Base-by-base conservation (phyloP, 1,284 basidiomycete genomes). In the Ganoderma lingzhi region DNA sequence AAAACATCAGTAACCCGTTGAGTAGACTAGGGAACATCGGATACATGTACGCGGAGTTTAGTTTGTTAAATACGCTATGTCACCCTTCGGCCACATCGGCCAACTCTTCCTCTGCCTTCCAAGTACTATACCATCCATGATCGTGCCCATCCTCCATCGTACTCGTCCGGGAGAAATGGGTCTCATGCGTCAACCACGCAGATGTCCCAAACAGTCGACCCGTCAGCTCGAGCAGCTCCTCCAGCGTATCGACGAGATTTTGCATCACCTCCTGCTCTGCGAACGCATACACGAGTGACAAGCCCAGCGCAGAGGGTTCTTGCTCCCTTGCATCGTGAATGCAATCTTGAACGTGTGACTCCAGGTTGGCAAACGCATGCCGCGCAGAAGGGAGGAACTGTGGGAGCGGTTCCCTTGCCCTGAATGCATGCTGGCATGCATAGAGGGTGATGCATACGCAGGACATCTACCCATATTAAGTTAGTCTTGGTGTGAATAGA, bases 391-490 rank as follows among this genome's bases (percentile, higher is more conserved):
- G 86, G 5, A 87, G 78, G 71, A 86, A 87, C 72, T 87, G 85
- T 0, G 86, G 85, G 4, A 88, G 80, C 4, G 85, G 82, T 68
- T 85, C 84, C 44, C 84, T 81, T 5, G 82, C 82, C 8, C 81
- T 78, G 75, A 87, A 87, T 4, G 84, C 85, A 60, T 86, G 83
- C 69, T 87, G 85, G 71, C 83, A 84, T 2, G 85, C 85, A 69
- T 85, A 87, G 23, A 87, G 76, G 5, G 81, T 80, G 55, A 87
- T 78, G 74, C 84, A 86, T 5, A 87, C 78, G 71, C 82, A 84
- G 3, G 86, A 87, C 70, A 84, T 79, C 83, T 84, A 62, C 9
- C n/a, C 53, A 37, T 3, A 48, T 15, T 42, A 1, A 14, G 44
- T 53, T 17, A 51, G 51, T 28, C 4, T 17, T 15, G 51, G n/a